Conservation (phyloP, 306 rosid species). For the Oxytropis ochrocephala region DNA sequence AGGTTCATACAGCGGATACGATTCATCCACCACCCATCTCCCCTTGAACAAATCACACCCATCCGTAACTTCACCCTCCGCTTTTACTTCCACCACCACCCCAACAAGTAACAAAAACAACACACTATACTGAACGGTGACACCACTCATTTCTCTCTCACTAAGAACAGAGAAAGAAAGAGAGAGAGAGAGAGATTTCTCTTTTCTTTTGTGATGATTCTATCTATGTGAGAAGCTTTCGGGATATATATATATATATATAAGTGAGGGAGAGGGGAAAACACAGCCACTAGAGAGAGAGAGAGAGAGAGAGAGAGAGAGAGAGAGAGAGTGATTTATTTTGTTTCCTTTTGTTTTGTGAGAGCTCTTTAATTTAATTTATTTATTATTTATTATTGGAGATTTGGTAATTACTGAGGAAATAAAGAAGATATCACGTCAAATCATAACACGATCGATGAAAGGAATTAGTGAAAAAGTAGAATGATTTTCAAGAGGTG, state of each 20-base stretch:
- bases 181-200: background rate
- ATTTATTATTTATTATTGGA: too few species aligned
- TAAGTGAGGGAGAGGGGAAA: background rate
- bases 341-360: background rate
- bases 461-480: background rate
- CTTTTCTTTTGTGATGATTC: background rate
- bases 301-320: too few species aligned
- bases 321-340: background rate
- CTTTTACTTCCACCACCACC: background rate
- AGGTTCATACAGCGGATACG: conserved; percentile 56
- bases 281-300: too few species aligned
- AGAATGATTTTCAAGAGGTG: background rate
- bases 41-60: conserved; percentile 63
- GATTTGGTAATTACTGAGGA: background rate
- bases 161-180: background rate
- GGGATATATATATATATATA: conserved; percentile 19
- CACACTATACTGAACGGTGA: background rate
- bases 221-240: background rate
- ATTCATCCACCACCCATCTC: conserved; percentile 52
- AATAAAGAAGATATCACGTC: background rate
- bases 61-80: background rate
- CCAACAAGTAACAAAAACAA: background rate
- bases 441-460: background rate
- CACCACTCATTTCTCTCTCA: background rate
- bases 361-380: background rate